These are phyloP conservation scores for Epichloe bromicola DNA, from an alignment of 2,329 filamentous ascomycete species.

Conservation along the genomic window DNA sequence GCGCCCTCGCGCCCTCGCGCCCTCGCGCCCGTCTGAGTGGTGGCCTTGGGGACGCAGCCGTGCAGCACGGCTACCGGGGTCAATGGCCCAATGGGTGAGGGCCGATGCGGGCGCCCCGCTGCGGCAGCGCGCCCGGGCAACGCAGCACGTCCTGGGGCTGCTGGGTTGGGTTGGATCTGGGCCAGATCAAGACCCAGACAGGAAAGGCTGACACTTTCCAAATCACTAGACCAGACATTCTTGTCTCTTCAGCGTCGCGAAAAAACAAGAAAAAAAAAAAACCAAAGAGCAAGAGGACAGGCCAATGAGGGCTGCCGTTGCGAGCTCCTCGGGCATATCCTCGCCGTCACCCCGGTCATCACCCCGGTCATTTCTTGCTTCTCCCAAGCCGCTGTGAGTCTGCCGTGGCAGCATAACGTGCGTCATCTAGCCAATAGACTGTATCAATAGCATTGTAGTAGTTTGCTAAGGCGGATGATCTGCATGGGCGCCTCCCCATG, in stretches of 20 bases:
- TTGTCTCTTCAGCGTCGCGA: too few species aligned
- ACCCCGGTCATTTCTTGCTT: background rate
- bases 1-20: too few species aligned
- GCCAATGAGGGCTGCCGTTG: too few species aligned
- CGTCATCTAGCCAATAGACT: background rate
- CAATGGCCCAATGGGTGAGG: background rate
- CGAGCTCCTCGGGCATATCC: too few species aligned
- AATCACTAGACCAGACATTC: too few species aligned
- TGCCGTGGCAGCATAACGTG: background rate
- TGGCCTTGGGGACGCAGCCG: background rate
- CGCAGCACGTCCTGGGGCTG: background rate
- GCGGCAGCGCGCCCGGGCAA: background rate
- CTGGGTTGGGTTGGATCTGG: background rate
- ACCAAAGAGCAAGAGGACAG: too few species aligned
- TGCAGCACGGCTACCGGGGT: conserved; percentile 1
- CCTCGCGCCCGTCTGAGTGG: background rate
- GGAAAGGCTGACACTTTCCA: too few species aligned
- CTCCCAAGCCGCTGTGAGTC: background rate
- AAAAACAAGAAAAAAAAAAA: too few species aligned
- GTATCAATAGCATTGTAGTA: background rate
- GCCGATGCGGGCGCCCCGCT: conserved; percentile 1
- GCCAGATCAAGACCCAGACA: too few species aligned
- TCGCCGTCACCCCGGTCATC: too few species aligned
- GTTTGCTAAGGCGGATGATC: too few species aligned
- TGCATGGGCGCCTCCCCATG: background rate